phyloP scores from a whole-genome alignment of 164 flowering plant species.

The Berberis thunbergii region DNA sequence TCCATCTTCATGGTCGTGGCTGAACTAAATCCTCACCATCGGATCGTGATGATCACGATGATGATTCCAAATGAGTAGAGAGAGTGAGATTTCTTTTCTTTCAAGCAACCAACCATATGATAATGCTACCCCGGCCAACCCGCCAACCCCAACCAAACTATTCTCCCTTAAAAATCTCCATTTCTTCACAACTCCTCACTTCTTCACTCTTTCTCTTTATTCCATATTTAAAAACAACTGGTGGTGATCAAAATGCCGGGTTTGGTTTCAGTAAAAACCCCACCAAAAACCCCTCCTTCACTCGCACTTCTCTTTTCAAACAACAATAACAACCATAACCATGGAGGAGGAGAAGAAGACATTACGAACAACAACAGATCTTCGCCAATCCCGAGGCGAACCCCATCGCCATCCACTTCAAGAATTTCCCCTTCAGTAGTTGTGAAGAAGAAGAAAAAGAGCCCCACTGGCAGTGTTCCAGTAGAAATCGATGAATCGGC shows the following conservation, averaged over 20 bases:
- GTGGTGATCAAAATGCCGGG: slow-evolving; percentile 28
- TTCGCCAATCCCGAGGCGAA: slow-evolving; percentile 37
- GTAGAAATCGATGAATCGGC: slow-evolving; percentile 44
- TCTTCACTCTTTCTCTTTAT: too few relatives aligned
- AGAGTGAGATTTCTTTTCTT: too few relatives aligned
- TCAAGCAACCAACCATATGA: too few relatives aligned
- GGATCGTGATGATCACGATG: too few relatives aligned
- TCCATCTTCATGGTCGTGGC: too few relatives aligned
- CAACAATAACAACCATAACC: neutral
- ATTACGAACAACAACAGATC: slow-evolving; percentile 24
- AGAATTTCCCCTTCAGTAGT: slow-evolving; percentile 52
- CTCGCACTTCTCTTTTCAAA: slow-evolving; percentile 24
- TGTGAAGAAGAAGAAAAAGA: slow-evolving; percentile 45
- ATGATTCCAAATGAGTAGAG: too few relatives aligned
- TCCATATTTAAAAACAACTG: too few relatives aligned
- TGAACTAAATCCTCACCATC: too few relatives aligned
- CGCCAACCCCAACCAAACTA: too few relatives aligned
- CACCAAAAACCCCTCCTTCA: slow-evolving; percentile 48
- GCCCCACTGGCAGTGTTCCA: slow-evolving; percentile 11
- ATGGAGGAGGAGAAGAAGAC: slow-evolving; percentile 18
- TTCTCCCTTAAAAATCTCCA: too few relatives aligned
- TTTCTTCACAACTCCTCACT: too few relatives aligned
- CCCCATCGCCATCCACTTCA: slow-evolving; percentile 61
- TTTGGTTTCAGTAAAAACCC: slow-evolving; percentile 50
- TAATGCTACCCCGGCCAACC: too few relatives aligned